phyloP scores from a whole-genome alignment of 306 rosid species.

The Acmispon strigosus region DNA sequence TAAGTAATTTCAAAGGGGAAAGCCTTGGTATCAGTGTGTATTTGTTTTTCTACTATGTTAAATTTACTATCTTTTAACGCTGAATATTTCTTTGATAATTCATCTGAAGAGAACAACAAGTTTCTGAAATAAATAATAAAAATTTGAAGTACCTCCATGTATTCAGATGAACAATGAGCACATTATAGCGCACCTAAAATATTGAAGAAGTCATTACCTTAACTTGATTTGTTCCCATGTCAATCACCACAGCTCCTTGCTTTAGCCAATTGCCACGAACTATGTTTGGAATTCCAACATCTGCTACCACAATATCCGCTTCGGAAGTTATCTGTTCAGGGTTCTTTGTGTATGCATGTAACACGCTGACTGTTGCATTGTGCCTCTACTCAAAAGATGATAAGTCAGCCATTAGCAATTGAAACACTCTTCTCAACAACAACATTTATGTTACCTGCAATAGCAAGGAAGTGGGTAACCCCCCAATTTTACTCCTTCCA shows the following conservation, averaged over 20 bases:
- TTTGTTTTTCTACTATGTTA: not conserved
- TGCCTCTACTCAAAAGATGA: conserved; percentile 37
- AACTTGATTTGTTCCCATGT: conserved; percentile 47
- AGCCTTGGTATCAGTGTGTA: not conserved
- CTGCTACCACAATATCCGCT: conserved; percentile 47
- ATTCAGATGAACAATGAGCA: not conserved
- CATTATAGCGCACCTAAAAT: not conserved
- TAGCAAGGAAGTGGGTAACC: conserved; percentile 38
- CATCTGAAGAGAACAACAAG: not conserved
- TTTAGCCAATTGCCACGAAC: conserved; percentile 47
- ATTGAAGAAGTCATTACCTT: conserved; percentile 20
- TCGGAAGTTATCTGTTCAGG: conserved; percentile 40
- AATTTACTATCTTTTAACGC: not conserved
- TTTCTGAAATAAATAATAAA: not conserved
- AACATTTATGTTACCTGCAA: conserved; percentile 37
- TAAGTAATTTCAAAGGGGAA: not conserved
- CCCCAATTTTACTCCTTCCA: conserved; percentile 35
- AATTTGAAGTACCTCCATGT: not conserved
- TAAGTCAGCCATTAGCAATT: conserved; percentile 7
- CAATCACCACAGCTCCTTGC: conserved; percentile 49
- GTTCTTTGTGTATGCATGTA: conserved; percentile 37
- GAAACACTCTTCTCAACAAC: conserved; percentile 18
- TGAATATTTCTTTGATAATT: not conserved
- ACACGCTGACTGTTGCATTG: conserved; percentile 41
- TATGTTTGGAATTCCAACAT: conserved; percentile 44